Percentiles rank a stretch among this genome's conserved stretches.
These are phyloP conservation scores for Aureobasidium sp. DNA, from an alignment of 2,329 filamentous ascomycete species.

Conservation along the genomic window DNA sequence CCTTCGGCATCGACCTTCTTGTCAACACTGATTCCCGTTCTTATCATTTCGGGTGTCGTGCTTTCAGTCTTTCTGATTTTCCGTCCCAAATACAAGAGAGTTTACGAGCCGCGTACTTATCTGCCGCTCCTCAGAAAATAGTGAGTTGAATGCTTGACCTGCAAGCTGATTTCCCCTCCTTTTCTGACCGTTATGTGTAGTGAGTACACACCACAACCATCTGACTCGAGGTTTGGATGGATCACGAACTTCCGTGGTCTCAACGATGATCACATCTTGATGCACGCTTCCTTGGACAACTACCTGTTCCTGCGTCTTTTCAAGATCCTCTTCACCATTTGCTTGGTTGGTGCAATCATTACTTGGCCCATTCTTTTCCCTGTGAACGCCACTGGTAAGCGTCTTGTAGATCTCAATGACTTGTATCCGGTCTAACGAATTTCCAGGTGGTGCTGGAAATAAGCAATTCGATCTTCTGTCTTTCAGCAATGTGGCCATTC, in stretches of 20 bases:
- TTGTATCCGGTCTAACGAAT: neutral
- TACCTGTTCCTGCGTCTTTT: constrained; percentile 44
- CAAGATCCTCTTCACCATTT: constrained; percentile 37
- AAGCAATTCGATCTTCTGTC: constrained; percentile 27
- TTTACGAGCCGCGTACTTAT: constrained; percentile 40
- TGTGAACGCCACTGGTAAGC: constrained; percentile 52
- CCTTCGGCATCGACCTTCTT: constrained; percentile 29
- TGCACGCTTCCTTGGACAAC: constrained; percentile 44
- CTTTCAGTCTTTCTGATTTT: constrained; percentile 35
- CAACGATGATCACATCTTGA: constrained; percentile 39
- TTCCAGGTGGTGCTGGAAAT: constrained; percentile 49
- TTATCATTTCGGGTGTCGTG: constrained; percentile 28
- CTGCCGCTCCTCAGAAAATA: constrained; percentile 36
- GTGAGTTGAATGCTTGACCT: constrained; percentile 17
- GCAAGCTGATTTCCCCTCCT: too few species aligned
- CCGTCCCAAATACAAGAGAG: constrained; percentile 36
- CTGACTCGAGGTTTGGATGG: constrained; percentile 37
- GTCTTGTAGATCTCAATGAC: neutral
- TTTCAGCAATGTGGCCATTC: constrained; percentile 32
- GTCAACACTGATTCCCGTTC: constrained; percentile 31
- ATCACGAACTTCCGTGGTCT: constrained; percentile 41
- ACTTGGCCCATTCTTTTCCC: constrained; percentile 44
- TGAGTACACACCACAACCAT: constrained; percentile 37
- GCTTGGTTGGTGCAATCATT: constrained; percentile 36
- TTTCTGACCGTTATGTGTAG: constrained; percentile 20